phyloP scores from a whole-genome alignment of 2,329 filamentous ascomycete genomes.

The Trichoderma simmonsii region DNA sequence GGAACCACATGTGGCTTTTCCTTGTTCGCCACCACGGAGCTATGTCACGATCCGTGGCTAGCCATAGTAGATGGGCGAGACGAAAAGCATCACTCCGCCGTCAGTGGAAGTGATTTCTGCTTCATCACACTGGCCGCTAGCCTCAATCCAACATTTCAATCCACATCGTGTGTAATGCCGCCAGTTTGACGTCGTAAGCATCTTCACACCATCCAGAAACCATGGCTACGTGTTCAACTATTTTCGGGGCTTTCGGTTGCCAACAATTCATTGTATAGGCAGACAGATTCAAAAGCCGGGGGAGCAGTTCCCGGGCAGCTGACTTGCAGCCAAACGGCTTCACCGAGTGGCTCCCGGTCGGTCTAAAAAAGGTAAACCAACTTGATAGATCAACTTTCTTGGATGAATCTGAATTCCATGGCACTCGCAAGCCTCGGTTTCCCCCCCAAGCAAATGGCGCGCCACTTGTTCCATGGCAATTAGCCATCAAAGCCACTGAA shows the following conservation, averaged over 20 bases:
- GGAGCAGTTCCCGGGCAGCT: not conserved
- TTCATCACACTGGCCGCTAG: slow-evolving; percentile 6
- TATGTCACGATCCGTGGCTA: slow-evolving; percentile 11
- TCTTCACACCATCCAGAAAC: slow-evolving; percentile 11
- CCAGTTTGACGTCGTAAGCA: slow-evolving; percentile 12
- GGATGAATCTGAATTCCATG: not conserved
- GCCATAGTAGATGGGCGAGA: not conserved
- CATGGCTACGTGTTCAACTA: slow-evolving; percentile 4
- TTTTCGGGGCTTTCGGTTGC: not conserved
- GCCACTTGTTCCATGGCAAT: slow-evolving; percentile 9
- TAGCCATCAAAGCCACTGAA: slow-evolving; percentile 11
- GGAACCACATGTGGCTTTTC: slow-evolving; percentile 9
- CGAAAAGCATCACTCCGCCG: slow-evolving; percentile 8
- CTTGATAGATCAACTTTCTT: not conserved
- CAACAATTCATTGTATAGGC: not conserved
- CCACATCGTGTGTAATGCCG: not conserved
- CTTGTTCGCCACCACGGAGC: slow-evolving; percentile 9
- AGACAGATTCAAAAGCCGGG: not conserved
- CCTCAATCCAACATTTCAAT: slow-evolving; percentile 1
- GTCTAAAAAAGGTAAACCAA: not conserved
- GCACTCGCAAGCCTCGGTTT: not conserved
- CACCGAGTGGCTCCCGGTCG: slow-evolving; percentile 3
- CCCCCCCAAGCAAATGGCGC: not conserved
- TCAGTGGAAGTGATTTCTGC: not conserved
- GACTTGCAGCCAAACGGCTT: slow-evolving; percentile 1